These are phyloP conservation scores for Carallia brachiata DNA, from an alignment of 345 rosid genomes.

Conservation along the genomic window DNA sequence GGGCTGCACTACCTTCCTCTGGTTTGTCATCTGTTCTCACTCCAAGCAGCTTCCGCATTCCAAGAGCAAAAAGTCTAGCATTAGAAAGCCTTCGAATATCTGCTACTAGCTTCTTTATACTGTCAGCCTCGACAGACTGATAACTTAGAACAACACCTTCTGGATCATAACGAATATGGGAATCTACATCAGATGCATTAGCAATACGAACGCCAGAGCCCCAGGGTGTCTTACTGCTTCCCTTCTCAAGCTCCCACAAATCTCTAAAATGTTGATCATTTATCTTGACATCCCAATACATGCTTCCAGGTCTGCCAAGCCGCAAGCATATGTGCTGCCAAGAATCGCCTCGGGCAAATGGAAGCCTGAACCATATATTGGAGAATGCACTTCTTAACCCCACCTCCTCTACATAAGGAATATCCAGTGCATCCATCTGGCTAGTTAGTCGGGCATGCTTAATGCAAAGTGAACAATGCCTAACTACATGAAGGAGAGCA, in stretches of 20 bases:
- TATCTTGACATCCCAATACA: conserved; percentile 97
- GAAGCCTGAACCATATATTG: conserved; percentile 95
- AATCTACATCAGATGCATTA: conserved; percentile 85
- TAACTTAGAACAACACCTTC: conserved; percentile 95
- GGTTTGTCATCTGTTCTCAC: conserved; percentile 74
- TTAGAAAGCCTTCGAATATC: conserved; percentile 90
- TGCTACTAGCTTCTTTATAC: conserved; percentile 88
- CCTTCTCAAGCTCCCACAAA: conserved; percentile 97
- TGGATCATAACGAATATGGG: conserved; percentile 90
- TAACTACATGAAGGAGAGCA: conserved; percentile 87
- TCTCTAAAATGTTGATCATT: conserved; percentile 96
- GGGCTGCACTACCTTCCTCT: conserved; percentile 52
- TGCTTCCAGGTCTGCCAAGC: conserved; percentile 98
- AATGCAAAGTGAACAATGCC: conserved; percentile 87
- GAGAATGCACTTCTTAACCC: conserved; percentile 70
- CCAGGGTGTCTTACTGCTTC: conserved; percentile 72
- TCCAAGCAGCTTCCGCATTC: conserved; percentile 91
- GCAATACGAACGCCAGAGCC: conserved; percentile 95
- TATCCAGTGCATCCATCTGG: conserved; percentile 91
- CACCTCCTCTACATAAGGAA: conserved; percentile 90
- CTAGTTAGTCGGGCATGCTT: conserved; percentile 92
- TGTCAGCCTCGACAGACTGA: conserved; percentile 86
- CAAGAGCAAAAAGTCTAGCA: conserved; percentile 93
- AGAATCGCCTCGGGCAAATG: conserved; percentile 71
- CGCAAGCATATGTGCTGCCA: conserved; percentile 96